phyloP scores from a whole-genome alignment of 2,329 filamentous ascomycete species.

The Trichoderma atroviride region DNA sequence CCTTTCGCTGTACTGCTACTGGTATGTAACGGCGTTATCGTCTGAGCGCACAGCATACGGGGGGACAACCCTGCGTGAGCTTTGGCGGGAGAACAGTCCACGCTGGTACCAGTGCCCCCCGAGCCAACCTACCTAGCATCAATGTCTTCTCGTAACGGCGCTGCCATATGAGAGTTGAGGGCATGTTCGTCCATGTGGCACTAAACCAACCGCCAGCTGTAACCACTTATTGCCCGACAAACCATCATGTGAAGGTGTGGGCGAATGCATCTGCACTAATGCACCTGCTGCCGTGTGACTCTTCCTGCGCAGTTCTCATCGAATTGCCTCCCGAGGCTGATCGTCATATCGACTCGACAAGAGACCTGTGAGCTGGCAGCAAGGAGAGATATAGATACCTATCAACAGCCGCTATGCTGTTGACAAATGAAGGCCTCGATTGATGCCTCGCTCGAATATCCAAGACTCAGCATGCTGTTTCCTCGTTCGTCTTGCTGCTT shows the following conservation, averaged over 20 bases:
- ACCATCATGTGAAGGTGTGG: slow-evolving; percentile 16
- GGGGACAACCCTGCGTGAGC: slow-evolving; percentile 2
- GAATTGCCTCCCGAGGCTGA: background rate
- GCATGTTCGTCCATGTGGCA: background rate
- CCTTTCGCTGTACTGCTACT: background rate
- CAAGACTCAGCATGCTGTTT: background rate
- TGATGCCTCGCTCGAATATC: background rate
- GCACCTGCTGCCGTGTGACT: slow-evolving; percentile 24
- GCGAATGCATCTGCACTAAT: slow-evolving; percentile 17
- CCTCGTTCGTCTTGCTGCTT: background rate
- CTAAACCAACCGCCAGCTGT: background rate
- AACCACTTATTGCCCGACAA: background rate
- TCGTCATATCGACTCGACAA: background rate
- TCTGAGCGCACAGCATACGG: background rate
- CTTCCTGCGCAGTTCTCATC: background rate
- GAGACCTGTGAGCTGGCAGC: background rate
- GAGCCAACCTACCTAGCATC: background rate
- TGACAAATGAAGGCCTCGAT: background rate
- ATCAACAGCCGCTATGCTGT: background rate
- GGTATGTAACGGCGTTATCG: background rate
- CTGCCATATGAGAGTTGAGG: background rate
- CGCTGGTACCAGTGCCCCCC: background rate
- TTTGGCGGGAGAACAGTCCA: background rate
- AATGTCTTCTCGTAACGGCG: background rate
- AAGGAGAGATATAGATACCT: background rate